phyloP scores from a whole-genome alignment of 2,329 filamentous ascomycete genomes.

The Aspergillus neoniger region DNA sequence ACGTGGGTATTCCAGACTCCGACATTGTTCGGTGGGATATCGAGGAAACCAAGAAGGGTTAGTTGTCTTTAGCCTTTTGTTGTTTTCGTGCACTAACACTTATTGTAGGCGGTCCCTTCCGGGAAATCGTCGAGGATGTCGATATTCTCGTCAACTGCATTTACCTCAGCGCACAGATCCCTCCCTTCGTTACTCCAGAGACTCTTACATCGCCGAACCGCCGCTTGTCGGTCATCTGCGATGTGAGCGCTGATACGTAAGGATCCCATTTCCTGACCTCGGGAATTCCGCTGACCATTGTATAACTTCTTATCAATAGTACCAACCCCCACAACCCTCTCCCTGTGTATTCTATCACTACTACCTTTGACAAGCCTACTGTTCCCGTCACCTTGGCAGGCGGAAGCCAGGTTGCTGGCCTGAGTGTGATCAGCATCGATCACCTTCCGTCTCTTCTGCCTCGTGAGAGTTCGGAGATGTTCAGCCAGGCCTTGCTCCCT shows the following conservation, averaged over 20 bases:
- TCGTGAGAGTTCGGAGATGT: slow-evolving; percentile 82
- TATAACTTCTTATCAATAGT: slow-evolving; percentile 24
- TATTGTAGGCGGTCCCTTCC: slow-evolving; percentile 66
- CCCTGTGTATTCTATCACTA: slow-evolving; percentile 81
- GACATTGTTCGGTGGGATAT: slow-evolving; percentile 77
- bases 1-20: slow-evolving; percentile 69
- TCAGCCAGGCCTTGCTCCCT: slow-evolving; percentile 75
- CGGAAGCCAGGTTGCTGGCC: slow-evolving; percentile 58
- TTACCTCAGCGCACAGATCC: slow-evolving; percentile 77
- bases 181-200: slow-evolving; percentile 75
- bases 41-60: slow-evolving; percentile 70
- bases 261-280: slow-evolving; percentile 5
- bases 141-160: slow-evolving; percentile 88
- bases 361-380: slow-evolving; percentile 86
- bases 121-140: slow-evolving; percentile 68
- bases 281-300: neutral
- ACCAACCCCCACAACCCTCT: slow-evolving; percentile 53
- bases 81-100: neutral
- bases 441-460: slow-evolving; percentile 82
- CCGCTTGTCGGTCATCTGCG: slow-evolving; percentile 76
- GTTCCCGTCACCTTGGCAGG: slow-evolving; percentile 62
- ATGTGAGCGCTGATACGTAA: slow-evolving; percentile 59
- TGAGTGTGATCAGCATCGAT: slow-evolving; percentile 85
- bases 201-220: slow-evolving; percentile 68
- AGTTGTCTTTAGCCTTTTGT: slow-evolving; percentile 1